A percentile compares a stretch with the other conserved stretches of the same genome.
phyloP scores from a whole-genome alignment of 2,329 filamentous ascomycete species.

The Dryadomyces sulphureus region DNA sequence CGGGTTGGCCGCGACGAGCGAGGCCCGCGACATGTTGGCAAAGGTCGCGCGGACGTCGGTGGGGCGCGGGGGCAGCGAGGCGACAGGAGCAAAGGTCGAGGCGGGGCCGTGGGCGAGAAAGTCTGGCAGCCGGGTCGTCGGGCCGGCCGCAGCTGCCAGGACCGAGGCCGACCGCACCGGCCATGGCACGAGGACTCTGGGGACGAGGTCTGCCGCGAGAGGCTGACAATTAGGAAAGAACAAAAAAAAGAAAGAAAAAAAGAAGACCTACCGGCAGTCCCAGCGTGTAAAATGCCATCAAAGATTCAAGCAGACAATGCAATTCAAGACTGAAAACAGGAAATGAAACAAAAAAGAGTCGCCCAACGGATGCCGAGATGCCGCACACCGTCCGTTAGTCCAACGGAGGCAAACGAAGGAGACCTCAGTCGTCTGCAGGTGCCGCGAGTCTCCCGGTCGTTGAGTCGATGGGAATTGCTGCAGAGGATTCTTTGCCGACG shows the following conservation, averaged over 20 bases:
- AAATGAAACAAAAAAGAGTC: neutral
- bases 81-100: conserved; percentile 12
- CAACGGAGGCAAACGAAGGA: neutral
- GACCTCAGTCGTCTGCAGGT: neutral
- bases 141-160: neutral
- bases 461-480: neutral
- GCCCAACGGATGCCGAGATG: too few species aligned
- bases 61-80: conserved; percentile 13
- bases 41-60: conserved; percentile 11
- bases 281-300: conserved; percentile 7
- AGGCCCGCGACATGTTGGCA: conserved; percentile 2
- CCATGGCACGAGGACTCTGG: conserved; percentile 25
- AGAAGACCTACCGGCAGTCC: conserved; percentile 7
- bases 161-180: conserved; percentile 5
- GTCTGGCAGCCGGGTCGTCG: neutral
- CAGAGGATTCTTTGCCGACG: neutral
- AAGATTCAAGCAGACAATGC: neutral
- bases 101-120: conserved; percentile 1
- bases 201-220: conserved; percentile 27
- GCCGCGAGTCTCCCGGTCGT: neutral
- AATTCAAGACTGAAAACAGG: neutral
- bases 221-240: neutral
- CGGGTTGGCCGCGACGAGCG: conserved; percentile 3
- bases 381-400: too few species aligned
- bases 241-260: neutral